A percentile compares a stretch with the other conserved stretches of the same genome.
These are phyloP conservation scores for Helianthus annuus DNA, from an alignment of 129 eudicot species.

Conservation along the genomic window HanXRQr2.0-SUNRISE NC_035436.2:175189427-175189926, in stretches of 20 bases:
- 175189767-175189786: neutral
- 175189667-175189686: slow-evolving; percentile 99
- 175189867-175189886: slow-evolving; percentile 84
- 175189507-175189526: neutral
- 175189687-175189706: slow-evolving; percentile 64
- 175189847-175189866: slow-evolving; percentile 69
- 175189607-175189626: slow-evolving; percentile 54
- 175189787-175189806: slow-evolving; percentile 45
- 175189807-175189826: slow-evolving; percentile 75
- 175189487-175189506: neutral
- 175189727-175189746: neutral
- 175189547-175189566: slow-evolving; percentile 65
- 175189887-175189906: slow-evolving; percentile 91
- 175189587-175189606: slow-evolving; percentile 82
- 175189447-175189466: neutral
- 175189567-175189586: slow-evolving; percentile 73
- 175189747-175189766: neutral
- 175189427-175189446: neutral
- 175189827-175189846: slow-evolving; percentile 81
- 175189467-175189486: neutral
- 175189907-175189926: slow-evolving; percentile 97
- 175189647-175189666: slow-evolving; percentile 87
- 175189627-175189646: slow-evolving; percentile 61
- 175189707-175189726: neutral
- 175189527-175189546: slow-evolving; percentile 74